Conservation (phyloP, 805 yeast species). For the Schwanniomyces occidentalis region DNA sequence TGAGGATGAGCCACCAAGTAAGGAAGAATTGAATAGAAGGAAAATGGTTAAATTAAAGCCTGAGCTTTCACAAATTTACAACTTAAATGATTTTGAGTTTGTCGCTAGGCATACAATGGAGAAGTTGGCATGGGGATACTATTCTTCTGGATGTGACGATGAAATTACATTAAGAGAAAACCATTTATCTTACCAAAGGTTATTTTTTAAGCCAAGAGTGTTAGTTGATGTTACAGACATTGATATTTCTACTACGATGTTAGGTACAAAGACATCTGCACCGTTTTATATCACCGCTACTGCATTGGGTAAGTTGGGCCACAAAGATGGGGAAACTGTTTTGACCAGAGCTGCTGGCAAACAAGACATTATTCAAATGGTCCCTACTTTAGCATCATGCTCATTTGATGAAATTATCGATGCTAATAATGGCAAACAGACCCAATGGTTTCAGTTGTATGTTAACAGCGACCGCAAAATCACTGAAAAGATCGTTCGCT, state of each 20-base stretch:
- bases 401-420: slow-evolving; percentile 83
- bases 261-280: slow-evolving; percentile 66
- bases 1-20: slow-evolving; percentile 36
- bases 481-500: slow-evolving; percentile 59
- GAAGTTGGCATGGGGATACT: slow-evolving; percentile 85
- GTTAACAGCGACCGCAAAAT: slow-evolving; percentile 75
- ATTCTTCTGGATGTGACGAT: slow-evolving; percentile 90
- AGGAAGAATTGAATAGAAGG: slow-evolving; percentile 26
- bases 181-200: slow-evolving; percentile 83
- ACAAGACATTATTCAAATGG: slow-evolving; percentile 78
- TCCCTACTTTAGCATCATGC: slow-evolving; percentile 88
- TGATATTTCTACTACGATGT: slow-evolving; percentile 68
- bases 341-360: slow-evolving; percentile 80
- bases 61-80: slow-evolving; percentile 65
- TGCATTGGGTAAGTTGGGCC: slow-evolving; percentile 88
- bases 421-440: slow-evolving; percentile 63
- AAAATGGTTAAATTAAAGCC: slow-evolving; percentile 52
- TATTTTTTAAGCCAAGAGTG: slow-evolving; percentile 83
- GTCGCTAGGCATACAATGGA: slow-evolving; percentile 80
- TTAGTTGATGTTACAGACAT: slow-evolving; percentile 78
- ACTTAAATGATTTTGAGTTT: slow-evolving; percentile 82
- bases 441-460: slow-evolving; percentile 88
- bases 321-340: slow-evolving; percentile 88
- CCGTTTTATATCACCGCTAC: slow-evolving; percentile 93
- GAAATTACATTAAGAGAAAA: slow-evolving; percentile 89